Conservation (phyloP, 805 yeast species). For the Nadsonia fulvescens region DNA sequence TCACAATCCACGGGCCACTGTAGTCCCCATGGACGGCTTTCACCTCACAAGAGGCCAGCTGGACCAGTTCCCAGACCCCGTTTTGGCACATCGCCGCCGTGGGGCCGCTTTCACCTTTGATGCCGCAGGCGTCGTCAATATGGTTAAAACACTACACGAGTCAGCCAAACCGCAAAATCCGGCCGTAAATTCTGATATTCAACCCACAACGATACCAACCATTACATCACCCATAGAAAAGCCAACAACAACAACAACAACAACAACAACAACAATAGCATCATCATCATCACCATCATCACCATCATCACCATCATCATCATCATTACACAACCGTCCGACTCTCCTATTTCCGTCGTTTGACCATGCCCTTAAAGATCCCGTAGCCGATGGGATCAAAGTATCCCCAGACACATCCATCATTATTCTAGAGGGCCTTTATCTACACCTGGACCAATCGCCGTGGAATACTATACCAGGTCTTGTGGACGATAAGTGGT, state of each 20-base stretch:
- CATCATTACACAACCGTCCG: too few species aligned
- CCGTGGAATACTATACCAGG: conserved; percentile 37
- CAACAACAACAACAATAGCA: conserved; percentile 1
- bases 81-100: conserved; percentile 39
- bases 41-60: conserved; percentile 37
- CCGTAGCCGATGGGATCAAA: conserved; percentile 33
- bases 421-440: conserved; percentile 60
- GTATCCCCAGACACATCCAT: conserved; percentile 32
- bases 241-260: too few species aligned
- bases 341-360: too few species aligned
- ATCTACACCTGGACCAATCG: conserved; percentile 37
- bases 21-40: conserved; percentile 60
- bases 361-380: conserved; percentile 53
- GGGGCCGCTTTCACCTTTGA: conserved; percentile 85
- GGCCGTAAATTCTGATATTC: too few species aligned
- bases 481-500: conserved; percentile 23
- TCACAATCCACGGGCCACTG: conserved; percentile 12
- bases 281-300: too few species aligned
- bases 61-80: conserved; percentile 31
- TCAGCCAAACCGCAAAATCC: conserved; percentile 1
- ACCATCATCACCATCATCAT: too few species aligned
- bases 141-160: conserved; percentile 17
- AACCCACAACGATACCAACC: too few species aligned
- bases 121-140: conserved; percentile 25
- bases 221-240: too few species aligned